These are phyloP conservation scores for Biscogniauxia mediterranea DNA, from an alignment of 2,329 filamentous ascomycete genomes.

Conservation along the genomic window DNA sequence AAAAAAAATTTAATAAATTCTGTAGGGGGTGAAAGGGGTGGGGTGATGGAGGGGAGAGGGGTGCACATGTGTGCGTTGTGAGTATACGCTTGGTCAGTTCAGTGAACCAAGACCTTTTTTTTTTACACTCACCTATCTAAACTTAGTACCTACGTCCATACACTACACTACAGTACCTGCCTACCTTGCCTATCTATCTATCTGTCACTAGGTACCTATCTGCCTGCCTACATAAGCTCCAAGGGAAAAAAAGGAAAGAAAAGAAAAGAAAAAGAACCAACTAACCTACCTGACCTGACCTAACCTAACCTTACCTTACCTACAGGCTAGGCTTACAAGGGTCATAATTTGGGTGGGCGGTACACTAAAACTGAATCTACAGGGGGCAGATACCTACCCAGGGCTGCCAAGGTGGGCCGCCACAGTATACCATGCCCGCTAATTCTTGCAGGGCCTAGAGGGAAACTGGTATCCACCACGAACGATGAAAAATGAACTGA, in stretches of 20 bases:
- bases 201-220: too few species aligned
- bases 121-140: neutral
- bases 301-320: neutral
- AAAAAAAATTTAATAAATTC: too few species aligned
- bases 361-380: neutral
- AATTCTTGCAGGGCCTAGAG: neutral
- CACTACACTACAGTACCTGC: too few species aligned
- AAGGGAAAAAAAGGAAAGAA: too few species aligned
- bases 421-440: neutral
- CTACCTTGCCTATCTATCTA: too few species aligned
- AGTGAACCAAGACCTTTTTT: neutral
- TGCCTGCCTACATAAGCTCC: too few species aligned
- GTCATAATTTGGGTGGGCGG: neutral
- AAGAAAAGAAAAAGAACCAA: too few species aligned
- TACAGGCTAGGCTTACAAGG: neutral
- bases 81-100: neutral
- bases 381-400: neutral
- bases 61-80: neutral
- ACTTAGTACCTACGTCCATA: too few species aligned
- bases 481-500: neutral
- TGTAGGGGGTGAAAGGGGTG: too few species aligned
- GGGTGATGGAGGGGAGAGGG: neutral
- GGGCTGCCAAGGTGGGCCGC: neutral
- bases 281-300: neutral
- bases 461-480: neutral